Evolutionary conservation across 306 rosid genomes (phyloP).

Genomic region (Malus orientalis): DNA sequence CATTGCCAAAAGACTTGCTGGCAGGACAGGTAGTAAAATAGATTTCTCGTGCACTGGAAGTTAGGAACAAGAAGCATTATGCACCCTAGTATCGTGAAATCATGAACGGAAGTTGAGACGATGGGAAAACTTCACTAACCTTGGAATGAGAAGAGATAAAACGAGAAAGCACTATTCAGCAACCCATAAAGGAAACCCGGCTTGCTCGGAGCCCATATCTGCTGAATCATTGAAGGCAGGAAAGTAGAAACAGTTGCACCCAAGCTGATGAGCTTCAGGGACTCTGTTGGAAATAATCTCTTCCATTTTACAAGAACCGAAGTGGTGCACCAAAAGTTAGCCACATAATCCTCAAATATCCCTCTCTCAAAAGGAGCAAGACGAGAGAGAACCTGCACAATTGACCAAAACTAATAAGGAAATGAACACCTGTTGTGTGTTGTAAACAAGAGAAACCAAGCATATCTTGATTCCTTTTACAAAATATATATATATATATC

Average conservation of each 20-base stretch:
- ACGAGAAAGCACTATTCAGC: constrained; percentile 72
- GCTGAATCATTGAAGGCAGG: constrained; percentile 88
- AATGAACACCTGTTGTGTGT: background rate
- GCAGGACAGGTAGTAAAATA: constrained; percentile 81
- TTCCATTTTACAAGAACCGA: constrained; percentile 87
- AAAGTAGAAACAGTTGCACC: constrained; percentile 56
- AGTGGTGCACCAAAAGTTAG: constrained; percentile 92
- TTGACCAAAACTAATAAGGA: constrained; percentile 17
- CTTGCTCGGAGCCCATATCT: constrained; percentile 65
- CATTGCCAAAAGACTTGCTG: constrained; percentile 69
- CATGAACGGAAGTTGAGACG: background rate
- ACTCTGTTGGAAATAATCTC: constrained; percentile 53
- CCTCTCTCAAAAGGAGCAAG: constrained; percentile 97
- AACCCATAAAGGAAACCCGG: constrained; percentile 76
- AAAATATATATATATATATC: background rate
- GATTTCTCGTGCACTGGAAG: constrained; percentile 91
- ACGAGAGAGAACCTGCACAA: constrained; percentile 61
- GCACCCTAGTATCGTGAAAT: background rate
- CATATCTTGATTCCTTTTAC: background rate
- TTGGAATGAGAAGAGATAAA: constrained; percentile 91
- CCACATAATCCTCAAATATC: constrained; percentile 88
- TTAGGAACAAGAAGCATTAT: background rate
- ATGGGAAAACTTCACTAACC: constrained; percentile 31
- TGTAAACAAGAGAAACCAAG: background rate
- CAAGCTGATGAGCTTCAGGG: constrained; percentile 64